Evolutionary conservation across 2,329 filamentous ascomycete species (phyloP).

Genomic region (Pyrenophora graminea): DNA sequence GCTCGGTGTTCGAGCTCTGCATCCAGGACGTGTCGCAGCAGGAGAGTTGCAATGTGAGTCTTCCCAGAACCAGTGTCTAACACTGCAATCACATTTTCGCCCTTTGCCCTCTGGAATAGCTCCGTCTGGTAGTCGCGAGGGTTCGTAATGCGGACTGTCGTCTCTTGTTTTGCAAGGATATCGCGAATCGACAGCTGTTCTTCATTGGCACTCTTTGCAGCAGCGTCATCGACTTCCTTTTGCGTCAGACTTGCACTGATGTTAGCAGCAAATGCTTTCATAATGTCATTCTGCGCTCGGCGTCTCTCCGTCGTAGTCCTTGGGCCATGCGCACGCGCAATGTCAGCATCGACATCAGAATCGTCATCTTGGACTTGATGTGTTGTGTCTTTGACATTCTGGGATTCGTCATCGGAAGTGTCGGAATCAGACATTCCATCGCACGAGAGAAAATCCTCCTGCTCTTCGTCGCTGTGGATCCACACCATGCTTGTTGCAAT

Average conservation of each 20-base stretch:
- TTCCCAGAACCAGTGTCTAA: conserved; percentile 95
- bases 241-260: conserved; percentile 50
- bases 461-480: conserved; percentile 23
- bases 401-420: conserved; percentile 6
- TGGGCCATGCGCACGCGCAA: conserved; percentile 24
- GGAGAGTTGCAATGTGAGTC: conserved; percentile 88
- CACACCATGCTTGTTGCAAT: conserved; percentile 20
- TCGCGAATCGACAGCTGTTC: conserved; percentile 58
- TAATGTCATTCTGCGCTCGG: conserved; percentile 48
- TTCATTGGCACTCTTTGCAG: conserved; percentile 46
- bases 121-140: conserved; percentile 91
- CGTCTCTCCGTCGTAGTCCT: conserved; percentile 45
- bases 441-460: conserved; percentile 21
- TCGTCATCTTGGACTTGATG: conserved; percentile 19
- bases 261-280: conserved; percentile 49
- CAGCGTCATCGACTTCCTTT: conserved; percentile 45
- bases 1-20: conserved; percentile 74
- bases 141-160: conserved; percentile 67
- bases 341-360: conserved; percentile 33
- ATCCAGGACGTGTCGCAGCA: conserved; percentile 76
- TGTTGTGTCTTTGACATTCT: background rate
- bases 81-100: conserved; percentile 87
- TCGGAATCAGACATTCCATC: conserved; percentile 12
- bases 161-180: conserved; percentile 58
- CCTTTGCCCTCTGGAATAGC: conserved; percentile 84